Conservation (phyloP, 768 basidiomycete species). For the Boletellus ananiceps region DNA sequence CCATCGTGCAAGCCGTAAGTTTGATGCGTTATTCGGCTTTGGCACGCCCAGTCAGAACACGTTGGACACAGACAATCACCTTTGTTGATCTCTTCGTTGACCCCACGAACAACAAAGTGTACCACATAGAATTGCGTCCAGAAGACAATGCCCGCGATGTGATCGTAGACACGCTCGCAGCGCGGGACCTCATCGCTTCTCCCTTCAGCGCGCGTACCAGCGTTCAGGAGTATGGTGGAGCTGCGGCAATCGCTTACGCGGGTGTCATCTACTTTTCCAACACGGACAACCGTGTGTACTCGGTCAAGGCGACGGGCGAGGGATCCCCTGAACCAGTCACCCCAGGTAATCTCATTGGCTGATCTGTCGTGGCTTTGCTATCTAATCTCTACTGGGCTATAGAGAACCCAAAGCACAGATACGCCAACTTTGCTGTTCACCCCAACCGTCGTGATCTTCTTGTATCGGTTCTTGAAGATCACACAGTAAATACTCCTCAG, state of each 20-base stretch:
- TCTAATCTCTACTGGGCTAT: conserved; percentile 3
- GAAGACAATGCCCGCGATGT: conserved; percentile 52
- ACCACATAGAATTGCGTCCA: conserved; percentile 58
- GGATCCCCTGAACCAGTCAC: conserved; percentile 47
- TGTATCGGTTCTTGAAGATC: conserved; percentile 66
- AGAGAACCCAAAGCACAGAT: conserved; percentile 41
- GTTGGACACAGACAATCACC: conserved; percentile 23
- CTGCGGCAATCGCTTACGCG: conserved; percentile 48
- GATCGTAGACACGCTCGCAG: conserved; percentile 46
- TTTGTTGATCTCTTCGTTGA: conserved; percentile 52
- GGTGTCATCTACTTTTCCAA: conserved; percentile 58
- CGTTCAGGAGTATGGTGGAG: conserved; percentile 74
- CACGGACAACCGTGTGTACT: conserved; percentile 52
- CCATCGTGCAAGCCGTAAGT: conserved; percentile 44
- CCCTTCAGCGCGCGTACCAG: conserved; percentile 53
- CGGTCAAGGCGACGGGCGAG: conserved; percentile 24
- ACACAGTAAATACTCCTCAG: conserved; percentile 41
- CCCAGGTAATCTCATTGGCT: conserved; percentile 45
- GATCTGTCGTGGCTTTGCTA: background rate
- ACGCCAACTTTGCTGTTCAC: conserved; percentile 58
- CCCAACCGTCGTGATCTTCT: conserved; percentile 50
- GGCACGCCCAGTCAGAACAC: background rate
- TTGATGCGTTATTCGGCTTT: conserved; percentile 4
- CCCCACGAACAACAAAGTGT: conserved; percentile 39
- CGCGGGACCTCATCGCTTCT: conserved; percentile 47